Evolutionary conservation across 371 early-diverging fungal species (phyloP).

Genomic region (Rhizopus stolonifer): DNA sequence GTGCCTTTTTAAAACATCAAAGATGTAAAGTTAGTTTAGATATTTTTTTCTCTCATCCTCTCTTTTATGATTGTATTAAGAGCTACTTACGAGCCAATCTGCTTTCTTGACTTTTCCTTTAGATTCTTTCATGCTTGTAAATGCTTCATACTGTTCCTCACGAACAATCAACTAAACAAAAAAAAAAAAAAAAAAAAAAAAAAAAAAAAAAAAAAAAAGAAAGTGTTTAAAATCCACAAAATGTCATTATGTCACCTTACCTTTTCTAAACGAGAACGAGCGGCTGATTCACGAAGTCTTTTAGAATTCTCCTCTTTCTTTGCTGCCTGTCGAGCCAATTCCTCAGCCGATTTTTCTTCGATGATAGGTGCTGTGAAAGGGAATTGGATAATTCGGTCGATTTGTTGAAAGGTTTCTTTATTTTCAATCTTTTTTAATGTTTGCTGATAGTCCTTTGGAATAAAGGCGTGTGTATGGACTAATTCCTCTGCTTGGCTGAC

Average conservation of each 20-base stretch:
- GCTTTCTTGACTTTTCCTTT: conserved; percentile 50
- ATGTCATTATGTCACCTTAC: conserved; percentile 31
- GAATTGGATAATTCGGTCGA: conserved; percentile 72
- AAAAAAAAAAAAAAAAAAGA: background rate
- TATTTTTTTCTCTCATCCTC: background rate
- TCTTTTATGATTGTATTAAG: too few species aligned
- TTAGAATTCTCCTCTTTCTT: conserved; percentile 74
- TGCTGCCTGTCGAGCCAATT: conserved; percentile 68
- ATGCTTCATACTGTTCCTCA: conserved; percentile 61
- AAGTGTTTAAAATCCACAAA: background rate
- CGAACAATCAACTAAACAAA: conserved; percentile 48
- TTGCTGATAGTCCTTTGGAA: conserved; percentile 74
- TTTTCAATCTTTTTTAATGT: conserved; percentile 59
- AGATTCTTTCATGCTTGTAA: conserved; percentile 53
- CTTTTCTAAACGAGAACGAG: conserved; percentile 79
- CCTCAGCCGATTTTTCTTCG: conserved; percentile 81
- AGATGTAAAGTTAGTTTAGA: conserved; percentile 4
- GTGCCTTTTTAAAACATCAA: conserved; percentile 33
- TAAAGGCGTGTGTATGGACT: conserved; percentile 63
- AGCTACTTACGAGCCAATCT: conserved; percentile 51
- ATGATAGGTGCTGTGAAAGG: conserved; percentile 66
- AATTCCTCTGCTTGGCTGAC: conserved; percentile 70
- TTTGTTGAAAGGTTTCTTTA: conserved; percentile 50
- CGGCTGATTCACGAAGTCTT: conserved; percentile 77
- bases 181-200: background rate